A percentile compares a stretch with the other conserved stretches of the same genome.
phyloP scores from a whole-genome alignment of 345 rosid species.

The Syzygium aqueum region DNA sequence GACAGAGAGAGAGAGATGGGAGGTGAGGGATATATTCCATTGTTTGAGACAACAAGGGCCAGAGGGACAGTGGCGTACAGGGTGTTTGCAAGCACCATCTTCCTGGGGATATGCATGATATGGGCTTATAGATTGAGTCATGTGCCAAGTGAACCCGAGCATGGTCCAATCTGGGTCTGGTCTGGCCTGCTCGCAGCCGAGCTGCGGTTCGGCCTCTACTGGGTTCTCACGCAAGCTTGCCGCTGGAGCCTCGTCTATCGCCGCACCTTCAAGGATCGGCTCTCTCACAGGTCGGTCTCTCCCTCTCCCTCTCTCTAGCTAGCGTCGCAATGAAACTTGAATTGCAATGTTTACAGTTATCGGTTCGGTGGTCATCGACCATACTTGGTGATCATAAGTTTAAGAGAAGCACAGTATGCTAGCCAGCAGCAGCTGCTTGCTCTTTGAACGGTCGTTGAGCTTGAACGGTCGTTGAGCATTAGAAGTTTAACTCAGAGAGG shows the following conservation, averaged over 20 bases:
- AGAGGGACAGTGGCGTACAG: conserved; percentile 13
- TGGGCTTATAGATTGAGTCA: conserved; percentile 18
- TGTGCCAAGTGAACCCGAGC: conserved; percentile 6
- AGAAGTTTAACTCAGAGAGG: neutral
- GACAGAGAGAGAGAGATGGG: conserved; percentile 5
- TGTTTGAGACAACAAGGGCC: conserved; percentile 28
- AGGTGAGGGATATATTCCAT: neutral
- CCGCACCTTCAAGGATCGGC: conserved; percentile 36
- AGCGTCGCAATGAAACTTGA: neutral
- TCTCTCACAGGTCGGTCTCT: conserved; percentile 26
- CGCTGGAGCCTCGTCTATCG: conserved; percentile 31
- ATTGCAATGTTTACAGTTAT: neutral
- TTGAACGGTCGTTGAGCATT: neutral
- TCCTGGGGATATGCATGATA: conserved; percentile 18
- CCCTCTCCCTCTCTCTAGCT: neutral
- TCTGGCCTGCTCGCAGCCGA: conserved; percentile 38
- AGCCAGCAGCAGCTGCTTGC: neutral
- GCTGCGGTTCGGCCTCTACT: conserved; percentile 36
- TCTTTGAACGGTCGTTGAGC: neutral
- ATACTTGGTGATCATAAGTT: neutral
- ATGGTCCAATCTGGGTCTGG: conserved; percentile 30
- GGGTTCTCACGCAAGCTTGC: conserved; percentile 33
- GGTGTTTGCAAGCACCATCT: conserved; percentile 16
- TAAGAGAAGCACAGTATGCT: neutral
- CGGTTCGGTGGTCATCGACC: neutral